Evolutionary conservation across 164 flowering plant species (phyloP), one percentile per base, ranked within the genome.

Genomic region (grape (Vitis vinifera)): DNA sequence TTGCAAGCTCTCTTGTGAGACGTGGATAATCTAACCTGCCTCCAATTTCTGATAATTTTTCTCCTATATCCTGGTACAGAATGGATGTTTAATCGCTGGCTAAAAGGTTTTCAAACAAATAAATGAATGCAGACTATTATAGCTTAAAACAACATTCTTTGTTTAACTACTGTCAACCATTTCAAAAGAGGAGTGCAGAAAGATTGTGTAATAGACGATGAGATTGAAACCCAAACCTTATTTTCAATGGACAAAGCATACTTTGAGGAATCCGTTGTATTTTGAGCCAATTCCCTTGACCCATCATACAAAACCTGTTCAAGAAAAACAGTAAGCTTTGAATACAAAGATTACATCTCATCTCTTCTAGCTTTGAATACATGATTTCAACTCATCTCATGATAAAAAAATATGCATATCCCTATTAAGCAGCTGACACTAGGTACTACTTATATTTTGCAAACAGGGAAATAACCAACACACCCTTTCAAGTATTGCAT

Each of bases 401-500:
- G 30, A 16, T 10, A 62, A 15, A 16, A 62, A 10, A n/a, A 59
- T 27, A 49, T n/a, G 57, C 47, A 9, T 47, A 64, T 37, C 23
- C 57, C 65, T 47, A 59, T 19, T 62, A 31, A 51, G 68, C 56
- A 69, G 31, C 64, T 65, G 64, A 62, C 63, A 66, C 69, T 68
- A 67, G 13, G 50, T 73, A 61, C 71, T 68, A 65, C 63, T 30
- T 75, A 57, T 63, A 48, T 59, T 68, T 57, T 79, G 55, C 71
- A 75, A 79, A 70, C 88, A 83, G 80, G 83, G 87, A 85, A 88
- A 89, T 73, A 87, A 89, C 90, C 81, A 90, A 91, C 94, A 91
- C 93, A 91, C 92, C 96, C 88, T 87, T 85, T 87, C 83, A 79
- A 80, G 79, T 79, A 85, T 81, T 84, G 90, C 98, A 75, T 96